A percentile compares a stretch with the other conserved stretches of the same genome.
Evolutionary conservation across 768 basidiomycete genomes (phyloP).

Genomic region (Boletus eberwhitei): DNA sequence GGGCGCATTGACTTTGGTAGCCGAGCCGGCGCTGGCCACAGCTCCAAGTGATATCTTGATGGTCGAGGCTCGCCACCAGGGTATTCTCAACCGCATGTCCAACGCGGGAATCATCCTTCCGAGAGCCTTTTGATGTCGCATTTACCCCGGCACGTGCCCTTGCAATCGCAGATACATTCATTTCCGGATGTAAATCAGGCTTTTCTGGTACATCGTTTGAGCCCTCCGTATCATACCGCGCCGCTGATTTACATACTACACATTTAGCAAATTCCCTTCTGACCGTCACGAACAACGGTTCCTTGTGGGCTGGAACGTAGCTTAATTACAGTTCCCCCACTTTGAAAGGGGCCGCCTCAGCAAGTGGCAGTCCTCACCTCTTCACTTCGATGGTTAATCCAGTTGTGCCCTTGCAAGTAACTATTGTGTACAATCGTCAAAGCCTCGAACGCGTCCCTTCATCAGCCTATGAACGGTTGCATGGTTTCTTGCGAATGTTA

Average conservation of each 20-base stretch:
- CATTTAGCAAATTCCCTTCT: conserved; percentile 32
- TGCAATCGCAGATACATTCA: too few relatives aligned
- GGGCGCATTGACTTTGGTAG: conserved; percentile 47
- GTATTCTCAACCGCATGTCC: conserved; percentile 66
- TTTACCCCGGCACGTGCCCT: too few relatives aligned
- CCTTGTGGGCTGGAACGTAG: conserved; percentile 52
- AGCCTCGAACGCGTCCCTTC: conserved; percentile 50
- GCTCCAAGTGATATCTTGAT: conserved; percentile 48
- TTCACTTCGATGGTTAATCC: conserved; percentile 2
- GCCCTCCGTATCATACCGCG: too few relatives aligned
- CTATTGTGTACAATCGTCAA: conserved; percentile 76
- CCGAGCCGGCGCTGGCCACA: conserved; percentile 42
- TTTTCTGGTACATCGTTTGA: too few relatives aligned
- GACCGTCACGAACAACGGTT: conserved; percentile 59
- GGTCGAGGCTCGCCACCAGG: conserved; percentile 53
- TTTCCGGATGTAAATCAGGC: too few relatives aligned
- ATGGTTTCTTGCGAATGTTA: conserved; percentile 59
- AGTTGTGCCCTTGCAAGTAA: conserved; percentile 33
- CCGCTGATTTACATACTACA: too few relatives aligned
- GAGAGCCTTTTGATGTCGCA: too few relatives aligned
- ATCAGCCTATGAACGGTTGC: conserved; percentile 59
- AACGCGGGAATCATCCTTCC: too few relatives aligned
- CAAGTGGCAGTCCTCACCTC: conserved; percentile 35
- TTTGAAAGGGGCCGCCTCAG: conserved; percentile 46
- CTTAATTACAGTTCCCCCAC: conserved; percentile 52